phyloP scores from a whole-genome alignment of 2,329 filamentous ascomycete species.

The Sclerotinia trifoliorum region DNA sequence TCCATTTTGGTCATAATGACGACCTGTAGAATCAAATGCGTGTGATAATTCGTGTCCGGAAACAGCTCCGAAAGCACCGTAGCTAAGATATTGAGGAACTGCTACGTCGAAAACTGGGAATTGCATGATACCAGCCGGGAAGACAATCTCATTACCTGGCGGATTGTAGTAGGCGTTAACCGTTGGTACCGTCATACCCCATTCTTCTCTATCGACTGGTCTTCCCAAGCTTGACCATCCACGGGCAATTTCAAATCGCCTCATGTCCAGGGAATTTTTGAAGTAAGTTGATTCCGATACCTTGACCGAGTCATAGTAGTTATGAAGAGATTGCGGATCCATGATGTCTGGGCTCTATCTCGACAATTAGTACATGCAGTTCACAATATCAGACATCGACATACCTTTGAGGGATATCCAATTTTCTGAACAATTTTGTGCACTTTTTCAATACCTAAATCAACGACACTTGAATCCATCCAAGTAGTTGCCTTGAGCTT shows the following conservation, averaged over 20 bases:
- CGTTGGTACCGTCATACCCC: constrained; percentile 59
- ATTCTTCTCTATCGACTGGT: constrained; percentile 59
- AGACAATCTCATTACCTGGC: constrained; percentile 60
- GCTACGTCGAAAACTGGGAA: constrained; percentile 62
- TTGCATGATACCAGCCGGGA: constrained; percentile 70
- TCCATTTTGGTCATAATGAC: constrained; percentile 63
- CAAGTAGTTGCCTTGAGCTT: constrained; percentile 59
- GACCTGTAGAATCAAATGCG: constrained; percentile 65
- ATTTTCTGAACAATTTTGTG: constrained; percentile 67
- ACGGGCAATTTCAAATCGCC: constrained; percentile 47
- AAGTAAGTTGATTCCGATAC: constrained; percentile 55
- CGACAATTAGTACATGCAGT: constrained; percentile 25
- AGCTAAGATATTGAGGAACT: constrained; percentile 63
- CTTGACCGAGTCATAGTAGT: constrained; percentile 56
- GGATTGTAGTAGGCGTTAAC: constrained; percentile 66
- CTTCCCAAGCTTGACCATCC: constrained; percentile 59
- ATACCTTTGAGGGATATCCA: constrained; percentile 58
- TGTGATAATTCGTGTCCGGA: constrained; percentile 70
- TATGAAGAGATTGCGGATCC: constrained; percentile 53
- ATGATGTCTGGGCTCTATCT: constrained; percentile 56
- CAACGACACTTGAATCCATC: constrained; percentile 62
- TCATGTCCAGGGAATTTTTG: constrained; percentile 53
- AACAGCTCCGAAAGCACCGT: constrained; percentile 67
- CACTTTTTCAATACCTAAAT: constrained; percentile 62
- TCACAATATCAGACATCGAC: background rate